Percentiles rank a stretch among this genome's conserved stretches.
phyloP scores from a whole-genome alignment of 2,329 filamentous ascomycete species.

The Diplocarpon mali region DNA sequence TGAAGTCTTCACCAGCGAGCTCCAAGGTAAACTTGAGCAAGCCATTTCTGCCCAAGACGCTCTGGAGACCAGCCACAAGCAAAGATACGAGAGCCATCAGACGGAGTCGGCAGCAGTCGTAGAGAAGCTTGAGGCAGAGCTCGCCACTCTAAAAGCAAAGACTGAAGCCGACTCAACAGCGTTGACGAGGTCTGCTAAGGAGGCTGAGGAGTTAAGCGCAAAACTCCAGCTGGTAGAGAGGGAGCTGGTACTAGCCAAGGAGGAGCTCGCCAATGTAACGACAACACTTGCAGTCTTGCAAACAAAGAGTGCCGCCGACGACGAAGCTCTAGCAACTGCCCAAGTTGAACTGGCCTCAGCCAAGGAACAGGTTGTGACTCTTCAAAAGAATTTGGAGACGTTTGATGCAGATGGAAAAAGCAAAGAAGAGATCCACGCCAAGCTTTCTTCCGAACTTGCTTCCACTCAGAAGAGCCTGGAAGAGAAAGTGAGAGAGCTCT shows the following conservation, averaged over 20 bases:
- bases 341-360: conserved; percentile 23
- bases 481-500: conserved; percentile 26
- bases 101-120: conserved; percentile 36
- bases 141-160: conserved; percentile 41
- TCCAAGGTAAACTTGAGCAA: conserved; percentile 46
- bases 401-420: conserved; percentile 33
- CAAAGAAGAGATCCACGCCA: conserved; percentile 24
- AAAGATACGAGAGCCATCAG: conserved; percentile 35
- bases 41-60: conserved; percentile 37
- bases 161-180: conserved; percentile 31
- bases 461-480: conserved; percentile 21
- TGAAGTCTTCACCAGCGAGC: conserved; percentile 35
- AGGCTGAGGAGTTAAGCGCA: conserved; percentile 40
- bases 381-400: conserved; percentile 38
- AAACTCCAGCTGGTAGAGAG: conserved; percentile 33
- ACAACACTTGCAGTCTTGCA: conserved; percentile 31
- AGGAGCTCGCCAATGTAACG: conserved; percentile 15
- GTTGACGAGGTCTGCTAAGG: conserved; percentile 19
- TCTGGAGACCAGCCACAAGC: conserved; percentile 35
- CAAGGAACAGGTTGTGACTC: conserved; percentile 36
- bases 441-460: conserved; percentile 23
- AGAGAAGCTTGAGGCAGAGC: conserved; percentile 40
- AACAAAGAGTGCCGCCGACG: conserved; percentile 31
- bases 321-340: conserved; percentile 34
- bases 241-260: conserved; percentile 32